phyloP scores from a whole-genome alignment of 805 yeast genomes.

The Candida koratica region DNA sequence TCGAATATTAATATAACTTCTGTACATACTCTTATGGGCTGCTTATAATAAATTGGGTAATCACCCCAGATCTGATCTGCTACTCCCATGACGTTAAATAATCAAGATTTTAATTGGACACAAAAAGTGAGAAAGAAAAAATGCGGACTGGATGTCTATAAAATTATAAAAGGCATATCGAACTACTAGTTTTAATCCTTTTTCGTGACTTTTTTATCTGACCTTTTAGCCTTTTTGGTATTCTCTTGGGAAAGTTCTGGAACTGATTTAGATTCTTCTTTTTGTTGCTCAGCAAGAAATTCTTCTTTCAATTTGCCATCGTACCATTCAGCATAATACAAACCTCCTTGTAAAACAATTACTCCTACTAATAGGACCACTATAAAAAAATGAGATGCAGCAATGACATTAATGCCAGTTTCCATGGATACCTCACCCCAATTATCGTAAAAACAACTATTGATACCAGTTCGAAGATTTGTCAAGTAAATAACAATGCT shows the following conservation, averaged over 20 bases:
- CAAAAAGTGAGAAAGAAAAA: slow-evolving; percentile 4
- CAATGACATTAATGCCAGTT: slow-evolving; percentile 87
- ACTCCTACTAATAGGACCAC: slow-evolving; percentile 72
- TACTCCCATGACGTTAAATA: slow-evolving; percentile 16
- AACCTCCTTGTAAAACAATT: slow-evolving; percentile 79
- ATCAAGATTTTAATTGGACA: slow-evolving; percentile 15
- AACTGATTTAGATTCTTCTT: slow-evolving; percentile 13
- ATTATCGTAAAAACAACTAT: slow-evolving; percentile 60
- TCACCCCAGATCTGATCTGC: slow-evolving; percentile 45
- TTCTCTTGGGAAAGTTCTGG: slow-evolving; percentile 4
- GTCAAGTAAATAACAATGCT: slow-evolving; percentile 79
- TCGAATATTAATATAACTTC: too few relatives aligned
- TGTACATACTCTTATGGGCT: slow-evolving; percentile 58
- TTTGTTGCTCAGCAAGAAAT: slow-evolving; percentile 25
- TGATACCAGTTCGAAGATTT: slow-evolving; percentile 77
- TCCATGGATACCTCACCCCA: slow-evolving; percentile 93
- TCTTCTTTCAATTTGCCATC: slow-evolving; percentile 32
- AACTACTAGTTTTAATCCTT: slow-evolving; percentile 4
- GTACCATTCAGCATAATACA: slow-evolving; percentile 79
- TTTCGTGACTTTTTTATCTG: slow-evolving; percentile 5
- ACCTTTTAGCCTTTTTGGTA: slow-evolving; percentile 14
- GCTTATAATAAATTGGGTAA: slow-evolving; percentile 55
- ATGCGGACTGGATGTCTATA: not conserved
- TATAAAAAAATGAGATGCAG: slow-evolving; percentile 80
- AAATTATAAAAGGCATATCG: not conserved